Conservation (phyloP, 129 eudicot species). For the Pittosporum tobira region DNA sequence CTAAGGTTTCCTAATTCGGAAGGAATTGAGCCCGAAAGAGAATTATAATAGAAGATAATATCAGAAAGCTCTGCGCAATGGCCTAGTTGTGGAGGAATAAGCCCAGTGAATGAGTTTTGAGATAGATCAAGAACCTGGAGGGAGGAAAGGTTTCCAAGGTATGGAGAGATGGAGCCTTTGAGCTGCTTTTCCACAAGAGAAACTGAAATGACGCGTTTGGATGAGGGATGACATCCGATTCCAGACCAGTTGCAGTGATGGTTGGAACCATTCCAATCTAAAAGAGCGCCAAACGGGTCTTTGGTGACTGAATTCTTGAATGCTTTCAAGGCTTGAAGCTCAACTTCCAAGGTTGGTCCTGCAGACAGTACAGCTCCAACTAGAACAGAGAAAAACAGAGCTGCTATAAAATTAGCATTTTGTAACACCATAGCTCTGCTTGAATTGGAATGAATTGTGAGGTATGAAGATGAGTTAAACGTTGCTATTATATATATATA, state of each 20-base stretch:
- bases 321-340: slow-evolving; percentile 40
- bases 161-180: slow-evolving; percentile 56
- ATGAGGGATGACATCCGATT: slow-evolving; percentile 37
- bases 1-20: slow-evolving; percentile 42
- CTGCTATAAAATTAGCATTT: neutral
- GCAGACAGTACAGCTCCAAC: slow-evolving; percentile 20
- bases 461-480: neutral
- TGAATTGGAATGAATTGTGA: neutral
- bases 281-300: slow-evolving; percentile 57
- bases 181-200: slow-evolving; percentile 38
- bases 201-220: slow-evolving; percentile 38
- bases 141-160: slow-evolving; percentile 59
- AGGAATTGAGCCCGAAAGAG: slow-evolving; percentile 63
- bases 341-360: slow-evolving; percentile 22
- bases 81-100: slow-evolving; percentile 52
- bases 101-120: slow-evolving; percentile 52
- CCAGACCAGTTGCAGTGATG: slow-evolving; percentile 94
- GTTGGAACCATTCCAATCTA: slow-evolving; percentile 44
- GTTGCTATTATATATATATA: neutral
- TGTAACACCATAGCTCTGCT: neutral
- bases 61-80: slow-evolving; percentile 42
- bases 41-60: slow-evolving; percentile 35
- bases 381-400: slow-evolving; percentile 9
- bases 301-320: slow-evolving; percentile 41
- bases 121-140: slow-evolving; percentile 79